Base-by-base conservation (phyloP, 768 basidiomycete species). In the Trametes cinnabarina region DNA sequence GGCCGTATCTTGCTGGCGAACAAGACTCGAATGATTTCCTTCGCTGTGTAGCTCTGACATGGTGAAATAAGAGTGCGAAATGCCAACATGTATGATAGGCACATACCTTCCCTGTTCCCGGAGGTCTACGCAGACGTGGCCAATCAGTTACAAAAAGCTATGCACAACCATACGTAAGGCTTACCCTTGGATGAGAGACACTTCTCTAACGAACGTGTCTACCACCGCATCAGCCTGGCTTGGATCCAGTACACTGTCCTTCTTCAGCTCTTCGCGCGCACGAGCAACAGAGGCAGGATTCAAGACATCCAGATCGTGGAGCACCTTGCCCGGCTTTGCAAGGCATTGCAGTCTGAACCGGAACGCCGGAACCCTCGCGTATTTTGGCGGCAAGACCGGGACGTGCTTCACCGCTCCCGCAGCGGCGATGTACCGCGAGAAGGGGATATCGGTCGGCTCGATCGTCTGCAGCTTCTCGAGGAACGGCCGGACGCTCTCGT, bases 51-150 rank as follows among this genome's bases (percentile, higher is more conserved):
- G 23, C 81, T 84, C 84, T 87, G 59, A 34, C 4, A n/a, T 17
- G 32, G 2, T n/a, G 23, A 23, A 47, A 23, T 5, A 14, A 7
- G n/a, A n/a, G n/a, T n/a, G n/a, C n/a, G n/a, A n/a, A n/a, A n/a
- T n/a, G n/a, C n/a, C n/a, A n/a, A n/a, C n/a, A n/a, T n/a, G n/a
- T n/a, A n/a, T n/a, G n/a, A n/a, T n/a, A n/a, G n/a, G n/a, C n/a
- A n/a, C 55, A 60, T 42, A 86, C 86, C 79, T 90, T 90, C 60
- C 89, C 90, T 0, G 89, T 90, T 1, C 89, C 90, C 1, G 89
- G 90, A 23, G 89, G 89, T 43, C 87, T 88, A 56, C 11, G 42
- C n/a, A n/a, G n/a, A n/a, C n/a, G n/a, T 11, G 14, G 12, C 9
- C n/a, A 14, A 11, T n/a, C n/a, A n/a, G n/a, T n/a, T n/a, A n/a